Evolutionary conservation across 805 yeast genomes (phyloP).

Genomic region (Saturnispora sanitii): DNA sequence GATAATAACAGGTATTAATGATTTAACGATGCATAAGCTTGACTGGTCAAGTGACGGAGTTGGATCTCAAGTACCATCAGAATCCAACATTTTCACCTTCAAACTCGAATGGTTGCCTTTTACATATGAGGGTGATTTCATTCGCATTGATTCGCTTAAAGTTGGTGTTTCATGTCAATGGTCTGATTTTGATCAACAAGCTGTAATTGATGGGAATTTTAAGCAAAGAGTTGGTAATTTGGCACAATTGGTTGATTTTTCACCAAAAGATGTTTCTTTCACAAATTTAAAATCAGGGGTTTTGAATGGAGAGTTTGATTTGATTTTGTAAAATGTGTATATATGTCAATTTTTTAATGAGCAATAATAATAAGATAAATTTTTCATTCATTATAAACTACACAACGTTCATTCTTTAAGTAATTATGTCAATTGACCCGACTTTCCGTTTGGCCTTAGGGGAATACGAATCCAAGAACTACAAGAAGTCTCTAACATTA

Average conservation of each 20-base stretch:
- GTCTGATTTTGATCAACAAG: conserved; percentile 56
- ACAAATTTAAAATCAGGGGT: conserved; percentile 62
- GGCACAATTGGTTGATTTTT: conserved; percentile 56
- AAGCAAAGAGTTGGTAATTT: conserved; percentile 50
- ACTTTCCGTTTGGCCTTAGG: conserved; percentile 69
- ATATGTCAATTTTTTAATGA: conserved; percentile 17
- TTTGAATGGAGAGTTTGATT: conserved; percentile 35
- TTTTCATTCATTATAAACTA: background rate
- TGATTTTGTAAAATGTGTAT: conserved; percentile 1
- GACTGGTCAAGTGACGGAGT: conserved; percentile 38
- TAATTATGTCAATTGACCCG: conserved; percentile 2
- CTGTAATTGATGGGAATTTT: conserved; percentile 30
- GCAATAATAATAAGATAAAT: background rate
- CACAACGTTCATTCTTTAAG: background rate
- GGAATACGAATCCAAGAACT: conserved; percentile 75
- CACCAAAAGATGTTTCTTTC: conserved; percentile 56
- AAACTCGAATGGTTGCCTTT: conserved; percentile 74
- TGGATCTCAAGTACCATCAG: background rate
- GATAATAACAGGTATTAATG: conserved; percentile 52
- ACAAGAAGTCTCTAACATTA: conserved; percentile 72
- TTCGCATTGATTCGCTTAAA: conserved; percentile 32
- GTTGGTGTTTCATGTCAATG: conserved; percentile 61
- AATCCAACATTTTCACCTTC: conserved; percentile 35
- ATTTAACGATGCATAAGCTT: conserved; percentile 53
- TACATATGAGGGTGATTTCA: conserved; percentile 33